These are phyloP conservation scores for Chloris gayana DNA, from an alignment of 176 grass and related monocot species.

Conservation along the genomic window DNA sequence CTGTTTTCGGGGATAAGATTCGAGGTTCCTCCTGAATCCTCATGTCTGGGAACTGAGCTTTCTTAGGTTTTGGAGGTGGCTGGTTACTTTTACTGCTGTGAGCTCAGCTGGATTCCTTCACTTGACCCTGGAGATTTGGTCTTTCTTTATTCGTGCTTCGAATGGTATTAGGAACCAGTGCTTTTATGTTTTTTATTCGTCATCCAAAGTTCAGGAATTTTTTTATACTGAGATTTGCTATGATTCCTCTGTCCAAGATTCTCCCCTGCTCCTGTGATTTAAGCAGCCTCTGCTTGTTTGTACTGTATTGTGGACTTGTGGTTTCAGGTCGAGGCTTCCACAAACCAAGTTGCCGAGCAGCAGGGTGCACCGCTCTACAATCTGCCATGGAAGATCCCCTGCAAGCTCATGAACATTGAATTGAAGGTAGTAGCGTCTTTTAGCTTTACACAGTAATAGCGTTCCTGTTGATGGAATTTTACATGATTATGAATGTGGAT, in stretches of 20 bases:
- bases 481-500: background rate
- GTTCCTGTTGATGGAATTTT: constrained; percentile 10
- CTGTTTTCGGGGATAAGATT: background rate
- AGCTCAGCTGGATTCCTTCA: background rate
- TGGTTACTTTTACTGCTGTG: constrained; percentile 6
- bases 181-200: constrained; percentile 48
- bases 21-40: background rate
- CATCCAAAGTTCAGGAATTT: constrained; percentile 18
- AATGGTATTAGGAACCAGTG: constrained; percentile 23
- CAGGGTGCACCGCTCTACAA: constrained; percentile 69
- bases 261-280: background rate
- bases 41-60: background rate
- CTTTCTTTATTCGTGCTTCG: constrained; percentile 54
- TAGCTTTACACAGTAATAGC: background rate
- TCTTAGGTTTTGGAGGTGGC: background rate
- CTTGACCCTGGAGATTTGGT: constrained; percentile 37
- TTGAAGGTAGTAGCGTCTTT: constrained; percentile 61
- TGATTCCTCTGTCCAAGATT: constrained; percentile 33
- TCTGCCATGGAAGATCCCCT: constrained; percentile 87
- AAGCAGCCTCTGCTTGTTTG: constrained; percentile 11
- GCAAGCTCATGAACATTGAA: constrained; percentile 77
- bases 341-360: constrained; percentile 75
- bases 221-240: constrained; percentile 35
- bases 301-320: constrained; percentile 16
- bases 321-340: constrained; percentile 83